Evolutionary conservation across 306 rosid species (phyloP), one percentile per base, ranked within the genome.

Genomic region (Quercus aquifolioides): DNA sequence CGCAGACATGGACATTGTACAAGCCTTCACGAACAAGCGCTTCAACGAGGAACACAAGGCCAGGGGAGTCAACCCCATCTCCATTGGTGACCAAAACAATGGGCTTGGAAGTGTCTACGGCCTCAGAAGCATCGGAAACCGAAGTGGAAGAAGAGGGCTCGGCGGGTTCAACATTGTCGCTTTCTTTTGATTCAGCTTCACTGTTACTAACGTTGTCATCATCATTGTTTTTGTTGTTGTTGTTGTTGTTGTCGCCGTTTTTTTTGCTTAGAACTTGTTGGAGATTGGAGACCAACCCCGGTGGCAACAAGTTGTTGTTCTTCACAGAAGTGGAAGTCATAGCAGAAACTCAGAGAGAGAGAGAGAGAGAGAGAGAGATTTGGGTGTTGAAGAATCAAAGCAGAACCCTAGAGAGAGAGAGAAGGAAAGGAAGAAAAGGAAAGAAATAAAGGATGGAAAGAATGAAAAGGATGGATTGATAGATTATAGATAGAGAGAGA

Each of bases 1-100:
- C 99, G 91, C 96, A 91, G 86, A 92, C 92, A 59, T 92, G 88
- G 82, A 95, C 97, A 88, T 89, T 89, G 93, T 89, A 93, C 14
- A 92, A 86, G 79, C 88, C 93, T 76, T 89, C 80, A 14, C 76
- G 81, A 74, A 92, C 93, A 56, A 95, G 94, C 81, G 97, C 98
- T 83, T 93, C 86, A 62, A 91, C 91, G 18, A 95, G 92, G 85
- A 33, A 85, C 3, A 86, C 86, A 55, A 95, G 91, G 28, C 99
- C 98, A 38, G 92, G 92, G 31, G 99, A 89, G 4, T 91, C 96
- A 77, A 95, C 71, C 67, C 96, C 99, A 67, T 93, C 94, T 70
- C 84, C 84, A 73, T 93, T 93, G 46, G 96, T 95, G 49, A 95
- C 76, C 75, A 95, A 71, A 4, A 95, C 73, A 82, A 89, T 84